phyloP scores from a whole-genome alignment of 2,329 filamentous ascomycete species.

The Fusarium sp. region DNA sequence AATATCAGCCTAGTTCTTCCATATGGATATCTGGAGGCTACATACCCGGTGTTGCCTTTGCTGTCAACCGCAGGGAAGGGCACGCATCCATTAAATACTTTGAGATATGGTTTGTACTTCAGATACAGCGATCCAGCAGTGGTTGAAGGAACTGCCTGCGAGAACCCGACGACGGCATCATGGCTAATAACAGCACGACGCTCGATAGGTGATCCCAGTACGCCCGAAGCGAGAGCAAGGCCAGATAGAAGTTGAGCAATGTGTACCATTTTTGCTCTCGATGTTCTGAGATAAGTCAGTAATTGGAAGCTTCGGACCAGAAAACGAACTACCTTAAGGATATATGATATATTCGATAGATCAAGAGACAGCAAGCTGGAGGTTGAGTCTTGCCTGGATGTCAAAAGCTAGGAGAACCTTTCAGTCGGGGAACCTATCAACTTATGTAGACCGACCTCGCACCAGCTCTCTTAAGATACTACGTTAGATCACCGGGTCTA shows the following conservation, averaged over 20 bases:
- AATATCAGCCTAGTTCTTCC: conserved; percentile 4
- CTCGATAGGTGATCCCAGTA: conserved; percentile 46
- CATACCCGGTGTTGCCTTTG: conserved; percentile 64
- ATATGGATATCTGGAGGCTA: not conserved
- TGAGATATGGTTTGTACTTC: conserved; percentile 56
- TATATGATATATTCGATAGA: not conserved
- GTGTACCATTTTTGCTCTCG: conserved; percentile 39
- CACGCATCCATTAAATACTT: conserved; percentile 72
- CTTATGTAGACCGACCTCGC: conserved; percentile 25
- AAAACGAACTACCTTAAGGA: not conserved
- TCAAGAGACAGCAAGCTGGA: not conserved
- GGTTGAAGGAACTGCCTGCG: conserved; percentile 51
- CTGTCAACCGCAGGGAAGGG: conserved; percentile 74
- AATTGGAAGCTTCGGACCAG: not conserved
- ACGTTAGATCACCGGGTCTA: conserved; percentile 32
- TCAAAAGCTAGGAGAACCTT: conserved; percentile 5
- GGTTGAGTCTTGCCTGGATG: not conserved
- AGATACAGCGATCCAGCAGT: conserved; percentile 50
- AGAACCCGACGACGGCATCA: conserved; percentile 53
- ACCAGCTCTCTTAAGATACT: conserved; percentile 17
- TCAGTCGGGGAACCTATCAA: conserved; percentile 9
- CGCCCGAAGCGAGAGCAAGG: conserved; percentile 37
- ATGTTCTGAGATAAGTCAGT: not conserved
- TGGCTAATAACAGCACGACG: conserved; percentile 51
- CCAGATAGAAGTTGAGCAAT: conserved; percentile 40